Evolutionary conservation across 257 asterid genomes (phyloP).

Genomic region (Capsicum baccatum): DNA sequence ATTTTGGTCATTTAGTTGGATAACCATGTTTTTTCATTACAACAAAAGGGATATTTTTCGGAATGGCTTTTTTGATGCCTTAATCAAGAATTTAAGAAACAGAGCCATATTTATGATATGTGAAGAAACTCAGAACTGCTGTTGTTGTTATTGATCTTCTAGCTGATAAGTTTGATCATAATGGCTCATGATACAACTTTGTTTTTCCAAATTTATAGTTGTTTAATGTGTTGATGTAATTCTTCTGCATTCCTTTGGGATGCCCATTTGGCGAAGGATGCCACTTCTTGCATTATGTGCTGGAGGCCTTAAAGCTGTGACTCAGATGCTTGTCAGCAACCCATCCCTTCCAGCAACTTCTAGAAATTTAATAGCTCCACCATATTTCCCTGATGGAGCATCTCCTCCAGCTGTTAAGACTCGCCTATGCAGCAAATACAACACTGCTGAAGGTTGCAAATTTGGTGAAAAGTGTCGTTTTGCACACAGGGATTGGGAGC

Average conservation of each 20-base stretch:
- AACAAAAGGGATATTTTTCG: not conserved
- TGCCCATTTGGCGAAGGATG: slow-evolving; percentile 85
- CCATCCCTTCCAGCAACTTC: slow-evolving; percentile 65
- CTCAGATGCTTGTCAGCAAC: slow-evolving; percentile 76
- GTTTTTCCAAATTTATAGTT: slow-evolving; percentile 23
- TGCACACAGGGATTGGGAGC: slow-evolving; percentile 84
- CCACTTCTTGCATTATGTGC: slow-evolving; percentile 85
- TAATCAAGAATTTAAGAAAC: slow-evolving; percentile 11
- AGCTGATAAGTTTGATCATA: not conserved
- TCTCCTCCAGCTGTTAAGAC: slow-evolving; percentile 65
- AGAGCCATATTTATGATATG: not conserved
- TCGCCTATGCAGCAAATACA: slow-evolving; percentile 69
- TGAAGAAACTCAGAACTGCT: not conserved
- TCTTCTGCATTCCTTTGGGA: slow-evolving; percentile 64
- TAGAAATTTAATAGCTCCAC: slow-evolving; percentile 52
- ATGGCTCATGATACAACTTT: not conserved
- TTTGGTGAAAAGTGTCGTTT: slow-evolving; percentile 77
- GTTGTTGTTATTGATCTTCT: slow-evolving; percentile 12
- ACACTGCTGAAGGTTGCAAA: slow-evolving; percentile 78
- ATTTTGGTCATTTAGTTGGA: slow-evolving; percentile 2
- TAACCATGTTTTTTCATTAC: not conserved
- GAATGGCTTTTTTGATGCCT: not conserved
- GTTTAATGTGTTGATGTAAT: slow-evolving; percentile 30
- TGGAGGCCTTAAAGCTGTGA: slow-evolving; percentile 86
- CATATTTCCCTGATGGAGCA: slow-evolving; percentile 61